Percentiles rank a stretch among this genome's conserved stretches.
Evolutionary conservation across 2,329 filamentous ascomycete genomes (phyloP).

Genomic region (Hypoxylon sp.): DNA sequence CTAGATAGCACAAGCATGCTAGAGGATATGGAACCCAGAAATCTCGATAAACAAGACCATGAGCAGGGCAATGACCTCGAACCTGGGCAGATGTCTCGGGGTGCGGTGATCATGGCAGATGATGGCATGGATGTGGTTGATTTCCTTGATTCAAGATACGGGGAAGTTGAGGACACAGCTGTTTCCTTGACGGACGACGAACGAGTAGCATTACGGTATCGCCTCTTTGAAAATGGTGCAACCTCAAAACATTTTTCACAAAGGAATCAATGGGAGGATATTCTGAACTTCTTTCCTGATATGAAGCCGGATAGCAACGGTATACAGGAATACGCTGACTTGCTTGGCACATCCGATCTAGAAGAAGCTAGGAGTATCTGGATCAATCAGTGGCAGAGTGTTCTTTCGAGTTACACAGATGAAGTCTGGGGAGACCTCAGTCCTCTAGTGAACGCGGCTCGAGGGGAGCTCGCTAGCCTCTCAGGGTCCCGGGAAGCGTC

Average conservation of each 20-base stretch:
- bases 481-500: conserved; percentile 48
- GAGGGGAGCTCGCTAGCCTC: conserved; percentile 67
- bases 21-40: conserved; percentile 38
- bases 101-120: conserved; percentile 19
- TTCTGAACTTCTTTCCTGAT: conserved; percentile 67
- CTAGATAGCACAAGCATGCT: conserved; percentile 51
- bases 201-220: conserved; percentile 43
- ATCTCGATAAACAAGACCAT: conserved; percentile 1
- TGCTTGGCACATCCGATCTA: conserved; percentile 58
- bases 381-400: conserved; percentile 70
- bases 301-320: conserved; percentile 54
- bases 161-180: conserved; percentile 44
- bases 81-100: conserved; percentile 7
- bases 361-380: conserved; percentile 62
- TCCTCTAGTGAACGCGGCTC: conserved; percentile 69
- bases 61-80: conserved; percentile 9
- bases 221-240: conserved; percentile 48
- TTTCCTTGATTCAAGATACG: conserved; percentile 48
- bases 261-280: conserved; percentile 59
- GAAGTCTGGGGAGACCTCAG: conserved; percentile 78
- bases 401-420: conserved; percentile 71
- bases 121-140: conserved; percentile 52
- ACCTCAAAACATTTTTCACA: neutral
- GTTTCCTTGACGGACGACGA: conserved; percentile 42
- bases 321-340: conserved; percentile 39